Evolutionary conservation across 2,329 filamentous ascomycete genomes (phyloP), one percentile per base, ranked within the genome.

Genomic region (Aspergillus pseudoglaucus): DNA sequence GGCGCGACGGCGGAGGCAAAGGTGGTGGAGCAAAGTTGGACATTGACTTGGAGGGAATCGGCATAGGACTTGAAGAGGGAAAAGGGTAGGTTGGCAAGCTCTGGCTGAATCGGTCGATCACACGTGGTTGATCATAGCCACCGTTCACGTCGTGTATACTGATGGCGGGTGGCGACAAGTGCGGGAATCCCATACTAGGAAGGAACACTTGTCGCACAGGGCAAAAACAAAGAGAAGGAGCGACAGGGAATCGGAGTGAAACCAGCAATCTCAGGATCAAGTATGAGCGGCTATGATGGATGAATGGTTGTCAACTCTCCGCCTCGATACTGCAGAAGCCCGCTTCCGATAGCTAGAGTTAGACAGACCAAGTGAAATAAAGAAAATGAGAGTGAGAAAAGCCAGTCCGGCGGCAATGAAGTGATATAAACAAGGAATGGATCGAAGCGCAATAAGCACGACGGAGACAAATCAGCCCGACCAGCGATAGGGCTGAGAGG

Each of bases 1-100:
- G 76, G 61, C 74, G 75, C 45, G 82, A 79, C 49, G 83, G 83
- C 57, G 83, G 83, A 57, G 83, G 83, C 58, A 86, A 73, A 44
- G 82, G 81, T 54, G 83, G 83, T 49, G 83, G 83, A 44, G 74
- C 72, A 39, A 65, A 62, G 44, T 67, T 61, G 49, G 69, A 63
- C 46, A 59, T 61, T 59, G 76, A 74, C 50, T 76, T 73, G 60
- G 78, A 75, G 44, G 80, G 81, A 62, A 87, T 85, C 51, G 81
- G 73, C 80, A 86, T 81, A 55, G 80, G 77, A 53, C 75, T 75
- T 52, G 73, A 71, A 38, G 73, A 65, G 42, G 70, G 60, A 44
- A 64, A 64, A 51, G 69, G 59, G 47, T 66, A 68, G 38, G 74
- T 66, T 47, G 70, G 64, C 59, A 69, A 67, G 60, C 60, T 65